Percentiles rank a stretch among this genome's conserved stretches.
These are phyloP conservation scores for Candida gigantensis DNA, from an alignment of 1,139 yeast species.

Conservation along the genomic window DNA sequence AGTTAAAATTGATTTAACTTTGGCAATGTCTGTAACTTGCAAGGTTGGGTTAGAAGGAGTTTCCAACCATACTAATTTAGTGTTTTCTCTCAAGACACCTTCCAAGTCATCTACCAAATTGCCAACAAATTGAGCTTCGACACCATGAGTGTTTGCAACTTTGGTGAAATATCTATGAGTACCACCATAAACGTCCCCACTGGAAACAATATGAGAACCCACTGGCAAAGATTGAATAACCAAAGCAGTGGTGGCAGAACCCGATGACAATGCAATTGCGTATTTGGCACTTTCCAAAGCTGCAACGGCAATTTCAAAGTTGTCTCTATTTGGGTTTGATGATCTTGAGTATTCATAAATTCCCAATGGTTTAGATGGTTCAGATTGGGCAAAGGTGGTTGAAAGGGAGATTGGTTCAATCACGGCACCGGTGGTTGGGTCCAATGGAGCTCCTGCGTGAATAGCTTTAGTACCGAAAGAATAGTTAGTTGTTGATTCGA, in stretches of 20 bases:
- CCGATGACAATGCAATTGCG: constrained; percentile 82
- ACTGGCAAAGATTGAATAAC: constrained; percentile 73
- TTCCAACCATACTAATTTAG: constrained; percentile 84
- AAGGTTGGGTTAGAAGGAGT: constrained; percentile 89
- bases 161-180: constrained; percentile 89
- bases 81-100: constrained; percentile 56
- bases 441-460: constrained; percentile 80
- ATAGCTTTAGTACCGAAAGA: constrained; percentile 80
- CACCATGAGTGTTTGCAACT: constrained; percentile 82
- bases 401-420: constrained; percentile 83
- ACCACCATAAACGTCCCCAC: constrained; percentile 92
- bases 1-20: constrained; percentile 55
- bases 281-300: constrained; percentile 74
- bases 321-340: constrained; percentile 85
- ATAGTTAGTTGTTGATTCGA: constrained; percentile 25
- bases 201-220: constrained; percentile 74
- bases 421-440: constrained; percentile 80
- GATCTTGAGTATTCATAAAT: constrained; percentile 85
- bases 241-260: constrained; percentile 84
- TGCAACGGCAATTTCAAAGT: constrained; percentile 79
- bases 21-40: constrained; percentile 68
- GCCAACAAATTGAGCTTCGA: constrained; percentile 66
- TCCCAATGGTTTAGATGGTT: constrained; percentile 78
- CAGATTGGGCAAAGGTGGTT: constrained; percentile 81
- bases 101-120: constrained; percentile 63